Evolutionary conservation across 1,284 basidiomycete genomes (phyloP), one percentile per base, ranked within the genome.

Genomic region (Cystobasidium slooffiae): DNA sequence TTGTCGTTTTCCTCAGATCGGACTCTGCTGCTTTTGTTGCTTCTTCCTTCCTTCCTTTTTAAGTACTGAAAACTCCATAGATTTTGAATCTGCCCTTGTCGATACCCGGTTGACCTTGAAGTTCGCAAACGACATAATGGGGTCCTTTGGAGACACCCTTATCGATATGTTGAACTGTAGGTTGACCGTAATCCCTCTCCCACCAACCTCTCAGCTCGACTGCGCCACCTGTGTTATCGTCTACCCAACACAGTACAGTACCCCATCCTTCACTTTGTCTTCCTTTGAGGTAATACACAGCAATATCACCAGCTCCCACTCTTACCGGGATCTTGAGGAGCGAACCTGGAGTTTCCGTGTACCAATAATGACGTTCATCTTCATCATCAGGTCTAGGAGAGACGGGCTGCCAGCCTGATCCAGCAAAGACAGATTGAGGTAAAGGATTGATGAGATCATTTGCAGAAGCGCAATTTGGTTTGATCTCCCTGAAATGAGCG

Each of bases 391-490:
- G 79, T 43, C 79, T 87, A 1, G 93, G 91, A 81, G 93, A 91
- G 80, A 87, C 86, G 1, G 88, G 88, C 73, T 86, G 85, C 94
- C 94, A 97, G 3, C 94, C 95, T 0, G 90, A 90, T 41, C 93
- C 94, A 76, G 89, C 90, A 84, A 97, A 97, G 76, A 95, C 84
- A 31, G 90, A 91, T 0, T 90, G 88, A 12, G 94, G 94, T 1
- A 97, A 85, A 1, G 94, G 95, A 84, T 96, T 96, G 81, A 97
- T 91, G 55, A 97, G 85, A 82, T 97, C 94, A 82, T 96, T 95
- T 24, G 94, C 94, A 20, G 89, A 90, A 0, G 92, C 93, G 82
- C 95, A 97, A 84, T 87, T 93, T 14, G 95, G 94, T 67, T 88
- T 86, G 66, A 94, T 88, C 82, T 97, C 94, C 79, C 91, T 87